These are phyloP conservation scores for Fraxinus angustifolia DNA, from an alignment of 305 asterid genomes.

Conservation along the genomic window DNA sequence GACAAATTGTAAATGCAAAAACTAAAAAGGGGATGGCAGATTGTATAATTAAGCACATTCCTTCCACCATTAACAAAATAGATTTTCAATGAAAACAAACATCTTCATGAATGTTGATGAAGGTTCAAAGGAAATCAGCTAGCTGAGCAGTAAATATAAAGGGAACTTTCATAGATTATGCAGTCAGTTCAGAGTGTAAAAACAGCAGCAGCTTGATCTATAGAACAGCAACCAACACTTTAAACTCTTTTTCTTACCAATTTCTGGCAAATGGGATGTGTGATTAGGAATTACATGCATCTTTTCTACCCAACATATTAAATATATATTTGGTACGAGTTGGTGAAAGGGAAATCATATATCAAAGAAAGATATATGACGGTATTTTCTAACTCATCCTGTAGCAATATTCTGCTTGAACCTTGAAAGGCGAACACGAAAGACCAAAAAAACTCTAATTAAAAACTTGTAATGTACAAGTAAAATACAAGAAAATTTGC, in stretches of 20 bases:
- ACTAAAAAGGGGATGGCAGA: background rate
- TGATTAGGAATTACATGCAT: background rate
- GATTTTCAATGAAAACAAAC: background rate
- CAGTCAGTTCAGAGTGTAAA: background rate
- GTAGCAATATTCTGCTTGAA: background rate
- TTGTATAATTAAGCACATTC: background rate
- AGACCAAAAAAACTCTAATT: background rate
- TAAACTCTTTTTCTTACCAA: background rate
- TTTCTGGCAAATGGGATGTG: background rate
- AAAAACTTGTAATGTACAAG: background rate
- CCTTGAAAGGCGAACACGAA: conserved; percentile 3
- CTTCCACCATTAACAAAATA: background rate
- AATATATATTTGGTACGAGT: background rate
- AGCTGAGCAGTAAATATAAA: background rate
- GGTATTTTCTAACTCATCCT: conserved; percentile 9
- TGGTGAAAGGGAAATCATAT: background rate
- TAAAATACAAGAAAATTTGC: background rate
- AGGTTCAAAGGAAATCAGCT: background rate
- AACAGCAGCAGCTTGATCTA: background rate
- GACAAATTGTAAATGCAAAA: background rate
- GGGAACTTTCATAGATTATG: background rate
- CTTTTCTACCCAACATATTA: background rate
- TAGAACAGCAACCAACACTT: background rate
- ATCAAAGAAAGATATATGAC: background rate
- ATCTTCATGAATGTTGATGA: background rate